phyloP scores from a whole-genome alignment of 108 stramenopile genomes.

The Chaetoceros muelleri region DNA sequence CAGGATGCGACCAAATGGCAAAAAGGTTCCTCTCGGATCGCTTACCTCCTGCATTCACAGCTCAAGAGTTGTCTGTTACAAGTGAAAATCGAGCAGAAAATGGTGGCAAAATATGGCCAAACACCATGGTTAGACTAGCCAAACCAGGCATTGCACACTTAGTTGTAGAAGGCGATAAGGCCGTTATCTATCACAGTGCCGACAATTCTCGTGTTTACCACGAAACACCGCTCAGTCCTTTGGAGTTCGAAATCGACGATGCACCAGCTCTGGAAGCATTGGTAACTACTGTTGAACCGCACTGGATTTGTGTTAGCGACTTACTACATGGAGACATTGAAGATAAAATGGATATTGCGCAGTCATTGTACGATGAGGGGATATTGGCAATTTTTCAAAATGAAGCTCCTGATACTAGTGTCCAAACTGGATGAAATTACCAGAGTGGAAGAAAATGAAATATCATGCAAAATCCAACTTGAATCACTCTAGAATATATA shows the following conservation, averaged over 20 bases:
- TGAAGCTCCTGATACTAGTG: constrained; percentile 24
- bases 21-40: constrained; percentile 86
- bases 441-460: too few species aligned
- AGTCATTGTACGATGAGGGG: constrained; percentile 79
- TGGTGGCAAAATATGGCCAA: constrained; percentile 51
- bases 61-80: constrained; percentile 32
- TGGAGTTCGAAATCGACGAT: constrained; percentile 98
- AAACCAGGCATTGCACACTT: constrained; percentile 85
- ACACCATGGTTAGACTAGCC: constrained; percentile 63
- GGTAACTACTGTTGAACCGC: constrained; percentile 77
- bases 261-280: constrained; percentile 86
- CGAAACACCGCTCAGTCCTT: constrained; percentile 74
- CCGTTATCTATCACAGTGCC: constrained; percentile 91
- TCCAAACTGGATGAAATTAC: constrained; percentile 31
- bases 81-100: constrained; percentile 24
- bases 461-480: too few species aligned
- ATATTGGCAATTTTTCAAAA: constrained; percentile 51
- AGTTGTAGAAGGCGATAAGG: constrained; percentile 84
- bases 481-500: too few species aligned
- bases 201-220: constrained; percentile 88
- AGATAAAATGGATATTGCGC: constrained; percentile 81
- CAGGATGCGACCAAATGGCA: constrained; percentile 90
- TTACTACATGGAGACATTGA: constrained; percentile 82
- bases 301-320: constrained; percentile 79
- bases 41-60: constrained; percentile 73